These are phyloP conservation scores for Quercus glauca DNA, from an alignment of 306 rosid genomes.

Conservation along the genomic window DNA sequence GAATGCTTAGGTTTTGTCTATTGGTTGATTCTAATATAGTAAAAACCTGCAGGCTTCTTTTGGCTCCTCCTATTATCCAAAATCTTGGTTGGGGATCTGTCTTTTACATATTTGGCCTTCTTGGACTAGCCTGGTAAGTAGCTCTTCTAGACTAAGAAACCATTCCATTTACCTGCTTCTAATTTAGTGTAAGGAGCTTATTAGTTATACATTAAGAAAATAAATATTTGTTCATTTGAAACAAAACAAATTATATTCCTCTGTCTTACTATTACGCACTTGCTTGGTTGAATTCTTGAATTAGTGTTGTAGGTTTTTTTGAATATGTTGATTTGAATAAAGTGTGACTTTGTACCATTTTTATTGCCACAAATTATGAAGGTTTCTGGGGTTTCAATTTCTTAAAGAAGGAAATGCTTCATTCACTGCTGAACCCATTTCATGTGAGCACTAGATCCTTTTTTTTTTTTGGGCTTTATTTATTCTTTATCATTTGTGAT, in stretches of 20 bases:
- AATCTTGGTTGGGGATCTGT: constrained; percentile 93
- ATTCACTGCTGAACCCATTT: constrained; percentile 40
- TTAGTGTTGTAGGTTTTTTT: background rate
- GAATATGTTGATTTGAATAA: constrained; percentile 17
- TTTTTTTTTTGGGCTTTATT: background rate
- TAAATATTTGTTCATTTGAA: background rate
- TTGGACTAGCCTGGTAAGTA: constrained; percentile 88
- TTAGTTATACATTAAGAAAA: background rate
- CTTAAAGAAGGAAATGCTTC: constrained; percentile 49
- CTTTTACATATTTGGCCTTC: constrained; percentile 73
- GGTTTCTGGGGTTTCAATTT: constrained; percentile 83
- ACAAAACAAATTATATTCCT: background rate
- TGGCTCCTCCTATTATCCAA: constrained; percentile 93
- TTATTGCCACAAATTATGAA: constrained; percentile 34
- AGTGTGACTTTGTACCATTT: constrained; percentile 5
- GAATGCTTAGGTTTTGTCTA: background rate
- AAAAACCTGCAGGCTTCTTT: constrained; percentile 68
- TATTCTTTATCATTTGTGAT: constrained; percentile 11
- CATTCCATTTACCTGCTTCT: background rate
- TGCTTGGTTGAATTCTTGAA: background rate
- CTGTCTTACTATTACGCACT: background rate
- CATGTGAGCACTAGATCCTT: constrained; percentile 48
- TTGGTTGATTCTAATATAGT: constrained; percentile 21
- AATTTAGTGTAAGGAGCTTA: background rate
- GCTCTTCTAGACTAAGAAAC: constrained; percentile 14